phyloP scores from a whole-genome alignment of 192 early-diverging fungal genomes.

The Backusella tuberculispora region DNA sequence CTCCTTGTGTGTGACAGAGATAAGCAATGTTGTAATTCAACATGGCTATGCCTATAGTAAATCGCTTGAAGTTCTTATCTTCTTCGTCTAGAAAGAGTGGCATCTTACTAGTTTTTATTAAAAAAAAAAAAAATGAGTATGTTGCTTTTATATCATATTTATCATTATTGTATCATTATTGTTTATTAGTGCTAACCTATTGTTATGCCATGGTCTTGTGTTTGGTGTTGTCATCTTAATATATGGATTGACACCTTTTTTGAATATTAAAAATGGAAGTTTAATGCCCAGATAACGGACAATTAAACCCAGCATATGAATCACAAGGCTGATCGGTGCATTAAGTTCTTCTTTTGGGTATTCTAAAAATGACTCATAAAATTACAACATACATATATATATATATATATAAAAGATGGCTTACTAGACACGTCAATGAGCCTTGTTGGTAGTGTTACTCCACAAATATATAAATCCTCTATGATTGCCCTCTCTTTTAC shows the following conservation, averaged over 20 bases:
- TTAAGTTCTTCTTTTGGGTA: slow-evolving; percentile 55
- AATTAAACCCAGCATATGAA: slow-evolving; percentile 54
- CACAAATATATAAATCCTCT: slow-evolving; percentile 32
- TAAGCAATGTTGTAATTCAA: slow-evolving; percentile 64
- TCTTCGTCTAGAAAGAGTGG: slow-evolving; percentile 47
- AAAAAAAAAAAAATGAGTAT: slow-evolving; percentile 29
- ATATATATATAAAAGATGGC: neutral
- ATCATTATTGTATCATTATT: neutral
- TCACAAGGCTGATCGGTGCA: slow-evolving; percentile 55
- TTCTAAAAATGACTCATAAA: neutral
- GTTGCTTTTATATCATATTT: neutral
- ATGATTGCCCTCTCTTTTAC: neutral
- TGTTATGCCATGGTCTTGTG: slow-evolving; percentile 2
- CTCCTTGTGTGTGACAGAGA: slow-evolving; percentile 59
- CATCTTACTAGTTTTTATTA: slow-evolving; percentile 42
- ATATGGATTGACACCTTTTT: slow-evolving; percentile 18
- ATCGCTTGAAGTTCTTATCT: slow-evolving; percentile 45
- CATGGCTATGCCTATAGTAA: slow-evolving; percentile 53
- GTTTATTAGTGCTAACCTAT: neutral
- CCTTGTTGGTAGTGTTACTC: slow-evolving; percentile 28
- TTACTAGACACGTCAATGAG: slow-evolving; percentile 40
- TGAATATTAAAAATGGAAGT: slow-evolving; percentile 48
- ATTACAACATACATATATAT: neutral
- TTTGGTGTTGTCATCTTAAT: slow-evolving; percentile 5
- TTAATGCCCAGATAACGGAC: slow-evolving; percentile 61